Evolutionary conservation across 352 stramenopile genomes (phyloP).

Genomic region (Globisporangium mamillatum): DNA sequence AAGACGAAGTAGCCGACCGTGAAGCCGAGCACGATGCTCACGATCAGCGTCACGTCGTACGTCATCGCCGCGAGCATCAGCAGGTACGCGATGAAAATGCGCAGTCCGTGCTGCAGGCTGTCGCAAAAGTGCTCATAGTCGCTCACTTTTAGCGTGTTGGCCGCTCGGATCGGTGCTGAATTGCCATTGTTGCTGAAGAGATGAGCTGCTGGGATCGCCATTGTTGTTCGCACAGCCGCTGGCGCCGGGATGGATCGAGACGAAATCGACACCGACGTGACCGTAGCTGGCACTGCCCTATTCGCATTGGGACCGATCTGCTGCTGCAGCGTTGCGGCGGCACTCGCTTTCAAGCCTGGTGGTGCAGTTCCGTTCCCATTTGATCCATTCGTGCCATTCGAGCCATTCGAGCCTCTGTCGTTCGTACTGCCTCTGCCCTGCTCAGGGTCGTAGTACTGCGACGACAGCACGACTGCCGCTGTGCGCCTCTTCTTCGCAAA

Average conservation of each 20-base stretch:
- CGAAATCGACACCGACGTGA: slow-evolving; percentile 19
- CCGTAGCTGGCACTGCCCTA: slow-evolving; percentile 10
- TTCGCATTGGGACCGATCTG: slow-evolving; percentile 1
- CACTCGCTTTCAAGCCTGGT: background rate
- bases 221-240: background rate
- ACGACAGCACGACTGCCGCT: background rate
- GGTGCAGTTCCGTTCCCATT: background rate
- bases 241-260: slow-evolving; percentile 12
- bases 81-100: slow-evolving; percentile 74
- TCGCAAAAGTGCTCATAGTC: slow-evolving; percentile 56
- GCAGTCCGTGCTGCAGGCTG: slow-evolving; percentile 53
- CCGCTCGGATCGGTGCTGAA: background rate
- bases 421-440: slow-evolving; percentile 17
- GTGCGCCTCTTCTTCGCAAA: slow-evolving; percentile 26
- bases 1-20: slow-evolving; percentile 67
- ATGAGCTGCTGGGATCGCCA: slow-evolving; percentile 4
- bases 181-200: slow-evolving; percentile 18
- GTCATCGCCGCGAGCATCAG: slow-evolving; percentile 83
- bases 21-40: slow-evolving; percentile 63
- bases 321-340: background rate
- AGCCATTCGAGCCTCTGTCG: background rate
- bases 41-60: slow-evolving; percentile 65
- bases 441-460: slow-evolving; percentile 36
- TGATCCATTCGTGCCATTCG: background rate
- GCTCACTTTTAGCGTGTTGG: slow-evolving; percentile 30